A percentile compares a stretch with the other conserved stretches of the same genome.
Evolutionary conservation across 2,329 filamentous ascomycete species (phyloP).

Genomic region (Beauveria asiatica): DNA sequence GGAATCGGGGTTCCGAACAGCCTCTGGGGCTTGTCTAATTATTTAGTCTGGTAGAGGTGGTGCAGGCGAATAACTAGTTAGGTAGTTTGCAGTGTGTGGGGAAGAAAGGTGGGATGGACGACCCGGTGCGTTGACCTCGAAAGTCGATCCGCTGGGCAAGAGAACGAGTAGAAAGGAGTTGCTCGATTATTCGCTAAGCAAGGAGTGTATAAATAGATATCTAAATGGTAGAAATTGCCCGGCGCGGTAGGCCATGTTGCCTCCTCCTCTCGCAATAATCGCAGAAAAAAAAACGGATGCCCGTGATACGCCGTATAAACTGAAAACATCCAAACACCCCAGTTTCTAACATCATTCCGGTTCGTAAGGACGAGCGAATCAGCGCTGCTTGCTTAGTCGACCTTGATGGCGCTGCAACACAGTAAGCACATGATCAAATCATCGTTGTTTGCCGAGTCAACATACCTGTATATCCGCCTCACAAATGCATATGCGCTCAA

Average conservation of each 20-base stretch:
- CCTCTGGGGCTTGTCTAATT: no score
- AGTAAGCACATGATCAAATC: conserved; percentile 12
- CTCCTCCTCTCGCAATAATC: not conserved
- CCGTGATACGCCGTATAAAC: conserved; percentile 1
- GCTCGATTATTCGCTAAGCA: not conserved
- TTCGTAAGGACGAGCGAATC: not conserved
- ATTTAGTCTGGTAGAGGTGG: no score
- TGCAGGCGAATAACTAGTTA: no score
- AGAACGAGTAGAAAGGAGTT: no score
- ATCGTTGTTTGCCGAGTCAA: not conserved
- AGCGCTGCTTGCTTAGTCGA: conserved; percentile 27
- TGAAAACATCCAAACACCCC: not conserved
- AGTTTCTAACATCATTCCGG: not conserved
- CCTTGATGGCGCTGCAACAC: conserved; percentile 39
- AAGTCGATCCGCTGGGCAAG: no score
- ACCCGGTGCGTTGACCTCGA: not conserved
- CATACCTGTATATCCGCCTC: conserved; percentile 60
- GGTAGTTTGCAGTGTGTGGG: not conserved
- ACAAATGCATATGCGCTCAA: conserved; percentile 78
- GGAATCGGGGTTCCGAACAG: not conserved
- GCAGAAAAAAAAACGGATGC: not conserved
- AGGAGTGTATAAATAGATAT: not conserved
- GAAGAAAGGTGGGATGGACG: not conserved
- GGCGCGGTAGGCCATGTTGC: not conserved
- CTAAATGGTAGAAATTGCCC: not conserved